Conservation (phyloP, 164 flowering plant genomes). For the Brasenia schreberi region DNA sequence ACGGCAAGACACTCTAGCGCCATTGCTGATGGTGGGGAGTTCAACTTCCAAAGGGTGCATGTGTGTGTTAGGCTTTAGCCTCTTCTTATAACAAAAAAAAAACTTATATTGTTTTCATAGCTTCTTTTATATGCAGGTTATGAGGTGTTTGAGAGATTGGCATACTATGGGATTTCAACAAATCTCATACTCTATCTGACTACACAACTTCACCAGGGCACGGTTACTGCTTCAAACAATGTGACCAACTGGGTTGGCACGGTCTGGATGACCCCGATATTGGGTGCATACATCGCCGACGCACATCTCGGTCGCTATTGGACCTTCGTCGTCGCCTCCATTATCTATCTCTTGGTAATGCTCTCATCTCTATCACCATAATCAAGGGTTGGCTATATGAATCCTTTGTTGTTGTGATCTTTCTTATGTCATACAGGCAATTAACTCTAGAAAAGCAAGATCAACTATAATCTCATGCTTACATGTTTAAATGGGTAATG, state of each 20-base stretch:
- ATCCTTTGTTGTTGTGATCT: not conserved
- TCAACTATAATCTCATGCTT: no score
- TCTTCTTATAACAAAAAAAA: not conserved
- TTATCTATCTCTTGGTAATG: conserved; percentile 7
- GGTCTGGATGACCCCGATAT: conserved; percentile 10
- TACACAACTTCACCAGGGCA: conserved; percentile 8
- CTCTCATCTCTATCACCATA: not conserved
- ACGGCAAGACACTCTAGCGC: no score
- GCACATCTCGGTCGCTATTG: conserved; percentile 10
- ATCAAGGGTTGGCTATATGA: not conserved
- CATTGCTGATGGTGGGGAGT: not conserved
- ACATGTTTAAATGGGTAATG: no score
- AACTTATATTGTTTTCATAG: not conserved
- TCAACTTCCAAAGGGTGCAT: not conserved
- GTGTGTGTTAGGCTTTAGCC: not conserved
- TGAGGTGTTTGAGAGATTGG: conserved; percentile 10
- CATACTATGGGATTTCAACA: conserved; percentile 6
- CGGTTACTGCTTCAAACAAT: conserved; percentile 6
- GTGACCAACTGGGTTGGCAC: conserved; percentile 12
- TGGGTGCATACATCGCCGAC: conserved; percentile 12
- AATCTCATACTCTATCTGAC: conserved; percentile 9
- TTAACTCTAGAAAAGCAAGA: no score
- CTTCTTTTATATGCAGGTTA: conserved; percentile 4
- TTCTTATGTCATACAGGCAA: no score
- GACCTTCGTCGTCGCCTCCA: conserved; percentile 7